A percentile compares a stretch with the other conserved stretches of the same genome.
Conservation (phyloP, 768 basidiomycete species). For the Leccinum arenicola region DNA sequence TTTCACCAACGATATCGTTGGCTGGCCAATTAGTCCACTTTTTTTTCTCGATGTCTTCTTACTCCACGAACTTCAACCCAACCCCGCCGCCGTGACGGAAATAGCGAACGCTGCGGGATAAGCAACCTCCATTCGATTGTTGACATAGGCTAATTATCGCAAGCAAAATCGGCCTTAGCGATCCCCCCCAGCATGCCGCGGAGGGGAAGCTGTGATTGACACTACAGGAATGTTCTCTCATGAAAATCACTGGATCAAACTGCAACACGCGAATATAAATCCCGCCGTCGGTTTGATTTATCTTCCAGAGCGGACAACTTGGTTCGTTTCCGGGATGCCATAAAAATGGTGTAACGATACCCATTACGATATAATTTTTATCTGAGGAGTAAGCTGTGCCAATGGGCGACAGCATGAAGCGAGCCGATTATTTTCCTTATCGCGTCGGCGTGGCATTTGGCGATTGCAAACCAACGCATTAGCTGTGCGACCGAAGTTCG, state of each 20-base stretch:
- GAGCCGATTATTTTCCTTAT: not conserved
- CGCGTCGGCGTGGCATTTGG: not conserved
- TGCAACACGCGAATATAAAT: not conserved
- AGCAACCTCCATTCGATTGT: not conserved
- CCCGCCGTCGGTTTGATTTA: not conserved
- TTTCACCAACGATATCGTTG: no score
- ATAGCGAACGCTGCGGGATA: not conserved
- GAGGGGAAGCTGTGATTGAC: not conserved
- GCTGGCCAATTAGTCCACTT: no score
- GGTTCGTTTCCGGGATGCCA: constrained; percentile 8
- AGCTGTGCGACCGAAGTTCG: not conserved
- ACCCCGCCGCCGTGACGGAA: not conserved
- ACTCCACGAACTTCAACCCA: not conserved
- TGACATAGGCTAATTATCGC: not conserved
- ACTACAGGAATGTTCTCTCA: not conserved
- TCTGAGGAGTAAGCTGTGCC: constrained; percentile 13
- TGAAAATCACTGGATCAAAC: constrained; percentile 4
- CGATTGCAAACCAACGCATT: not conserved
- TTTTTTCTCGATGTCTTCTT: no score
- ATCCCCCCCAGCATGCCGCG: not conserved
- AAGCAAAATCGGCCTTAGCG: not conserved
- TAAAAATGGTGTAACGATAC: not conserved
- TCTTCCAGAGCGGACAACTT: not conserved
- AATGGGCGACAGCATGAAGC: constrained; percentile 5
- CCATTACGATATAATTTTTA: not conserved